A percentile compares a stretch with the other conserved stretches of the same genome.
Conservation (phyloP, 495 filamentous ascomycete species). For the Neurospora sp. region DNA sequence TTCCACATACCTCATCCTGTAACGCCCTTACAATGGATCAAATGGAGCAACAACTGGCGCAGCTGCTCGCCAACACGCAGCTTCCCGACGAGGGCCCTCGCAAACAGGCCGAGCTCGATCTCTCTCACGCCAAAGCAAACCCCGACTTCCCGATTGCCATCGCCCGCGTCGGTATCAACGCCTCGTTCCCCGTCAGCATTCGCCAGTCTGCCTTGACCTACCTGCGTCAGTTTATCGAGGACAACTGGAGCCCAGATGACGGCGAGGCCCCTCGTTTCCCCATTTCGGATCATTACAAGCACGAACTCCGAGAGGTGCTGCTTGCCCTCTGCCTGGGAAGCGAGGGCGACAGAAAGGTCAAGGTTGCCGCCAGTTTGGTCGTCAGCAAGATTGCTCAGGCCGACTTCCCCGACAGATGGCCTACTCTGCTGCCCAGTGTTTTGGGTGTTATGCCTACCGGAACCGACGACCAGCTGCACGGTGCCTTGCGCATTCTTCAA, state of each 20-base stretch:
- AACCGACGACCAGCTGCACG: constrained; percentile 69
- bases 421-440: constrained; percentile 68
- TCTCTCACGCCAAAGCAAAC: constrained; percentile 53
- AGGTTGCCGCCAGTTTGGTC: constrained; percentile 72
- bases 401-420: constrained; percentile 94
- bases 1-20: neutral
- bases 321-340: constrained; percentile 67
- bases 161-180: constrained; percentile 65
- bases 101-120: constrained; percentile 69
- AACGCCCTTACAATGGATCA: constrained; percentile 1
- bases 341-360: constrained; percentile 74
- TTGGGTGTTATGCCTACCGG: constrained; percentile 66
- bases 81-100: constrained; percentile 55
- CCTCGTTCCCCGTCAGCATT: constrained; percentile 56
- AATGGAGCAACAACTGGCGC: constrained; percentile 82
- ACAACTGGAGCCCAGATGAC: constrained; percentile 55
- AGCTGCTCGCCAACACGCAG: constrained; percentile 72
- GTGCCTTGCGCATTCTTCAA: constrained; percentile 74
- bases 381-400: constrained; percentile 90
- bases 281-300: constrained; percentile 57
- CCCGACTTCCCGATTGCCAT: constrained; percentile 67
- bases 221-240: constrained; percentile 73
- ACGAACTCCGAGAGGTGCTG: constrained; percentile 55
- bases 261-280: constrained; percentile 61
- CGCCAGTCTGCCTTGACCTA: constrained; percentile 73